These are phyloP conservation scores for Exophiala spinifera DNA, from an alignment of 2,329 filamentous ascomycete genomes.

Conservation along the genomic window DNA sequence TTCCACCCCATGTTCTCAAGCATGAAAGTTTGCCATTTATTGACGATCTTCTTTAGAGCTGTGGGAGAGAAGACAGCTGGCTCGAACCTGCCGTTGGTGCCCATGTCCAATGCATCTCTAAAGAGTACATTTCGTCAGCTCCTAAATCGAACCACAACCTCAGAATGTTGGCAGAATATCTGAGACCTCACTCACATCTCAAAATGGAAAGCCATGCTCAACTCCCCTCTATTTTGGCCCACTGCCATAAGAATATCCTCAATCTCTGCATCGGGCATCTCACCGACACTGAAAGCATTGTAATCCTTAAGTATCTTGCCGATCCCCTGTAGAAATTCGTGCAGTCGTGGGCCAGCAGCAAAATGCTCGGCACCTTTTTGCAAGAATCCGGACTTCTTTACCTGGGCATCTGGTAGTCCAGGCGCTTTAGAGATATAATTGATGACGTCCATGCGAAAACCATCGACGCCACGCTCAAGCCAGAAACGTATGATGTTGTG, in stretches of 20 bases:
- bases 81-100: too few species aligned
- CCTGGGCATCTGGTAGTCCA: constrained; percentile 55
- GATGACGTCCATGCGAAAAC: constrained; percentile 66
- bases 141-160: too few species aligned
- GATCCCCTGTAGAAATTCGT: constrained; percentile 66
- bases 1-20: constrained; percentile 52
- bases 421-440: constrained; percentile 63
- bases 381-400: constrained; percentile 42
- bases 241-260: constrained; percentile 58
- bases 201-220: constrained; percentile 68
- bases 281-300: constrained; percentile 67
- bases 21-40: constrained; percentile 53
- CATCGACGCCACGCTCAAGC: constrained; percentile 66
- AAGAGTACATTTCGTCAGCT: too few species aligned
- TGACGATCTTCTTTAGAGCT: constrained; percentile 30
- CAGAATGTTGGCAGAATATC: too few species aligned
- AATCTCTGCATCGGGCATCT: constrained; percentile 43
- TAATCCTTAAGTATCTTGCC: constrained; percentile 57
- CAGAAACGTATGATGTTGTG: constrained; percentile 70
- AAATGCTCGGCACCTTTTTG: constrained; percentile 27
- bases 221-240: constrained; percentile 51
- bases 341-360: constrained; percentile 65
- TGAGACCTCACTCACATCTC: constrained; percentile 51
- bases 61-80: constrained; percentile 45
- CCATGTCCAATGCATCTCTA: too few species aligned